These are phyloP conservation scores for Polyporus arcularius DNA, from an alignment of 768 basidiomycete species.

Conservation along the genomic window DNA sequence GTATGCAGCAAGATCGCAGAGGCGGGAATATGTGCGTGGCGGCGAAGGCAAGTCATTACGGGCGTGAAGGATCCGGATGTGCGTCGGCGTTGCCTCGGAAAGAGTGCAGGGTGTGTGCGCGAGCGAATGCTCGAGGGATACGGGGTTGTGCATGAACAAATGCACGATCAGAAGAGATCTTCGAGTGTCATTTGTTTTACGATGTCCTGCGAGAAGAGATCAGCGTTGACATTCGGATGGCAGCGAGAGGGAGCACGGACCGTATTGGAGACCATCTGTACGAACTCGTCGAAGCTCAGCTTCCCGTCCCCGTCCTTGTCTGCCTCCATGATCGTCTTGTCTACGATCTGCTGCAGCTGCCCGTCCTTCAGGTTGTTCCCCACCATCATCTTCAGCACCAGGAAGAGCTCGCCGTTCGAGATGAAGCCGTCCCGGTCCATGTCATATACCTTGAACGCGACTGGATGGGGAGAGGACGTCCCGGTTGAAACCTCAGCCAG, in stretches of 20 bases:
- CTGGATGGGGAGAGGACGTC: constrained; percentile 41
- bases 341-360: constrained; percentile 98
- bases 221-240: background rate
- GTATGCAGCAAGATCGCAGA: constrained; percentile 16
- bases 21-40: constrained; percentile 7
- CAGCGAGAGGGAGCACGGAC: constrained; percentile 44
- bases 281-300: constrained; percentile 95
- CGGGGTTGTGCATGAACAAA: background rate
- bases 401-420: constrained; percentile 97
- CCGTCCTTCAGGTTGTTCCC: constrained; percentile 99
- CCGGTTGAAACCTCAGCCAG: background rate
- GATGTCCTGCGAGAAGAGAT: constrained; percentile 68
- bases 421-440: constrained; percentile 98
- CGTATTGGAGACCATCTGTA: constrained; percentile 95
- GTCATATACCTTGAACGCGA: constrained; percentile 99
- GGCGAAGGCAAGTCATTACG: background rate
- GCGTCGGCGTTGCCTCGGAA: background rate
- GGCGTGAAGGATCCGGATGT: background rate
- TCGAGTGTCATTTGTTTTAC: constrained; percentile 99
- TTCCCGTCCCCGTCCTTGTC: constrained; percentile 98
- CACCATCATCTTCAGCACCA: constrained; percentile 99
- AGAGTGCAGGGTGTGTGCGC: constrained; percentile 5
- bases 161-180: constrained; percentile 68
- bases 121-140: constrained; percentile 5
- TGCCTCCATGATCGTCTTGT: constrained; percentile 99